phyloP scores from a whole-genome alignment of 176 grass and related monocot species.

The Ampelocalamus luodianensis region DNA sequence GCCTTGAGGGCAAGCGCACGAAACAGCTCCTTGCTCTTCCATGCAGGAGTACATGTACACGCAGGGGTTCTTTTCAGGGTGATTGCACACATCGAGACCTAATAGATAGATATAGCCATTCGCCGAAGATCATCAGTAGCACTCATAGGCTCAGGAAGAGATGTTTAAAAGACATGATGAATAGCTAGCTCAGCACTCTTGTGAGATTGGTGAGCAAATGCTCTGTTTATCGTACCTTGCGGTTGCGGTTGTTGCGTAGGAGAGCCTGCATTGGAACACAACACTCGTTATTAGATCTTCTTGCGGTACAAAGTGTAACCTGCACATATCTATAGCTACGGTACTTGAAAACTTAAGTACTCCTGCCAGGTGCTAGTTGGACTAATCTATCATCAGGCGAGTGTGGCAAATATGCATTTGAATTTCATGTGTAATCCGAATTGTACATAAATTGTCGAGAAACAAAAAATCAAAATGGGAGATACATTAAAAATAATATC shows the following conservation, averaged over 20 bases:
- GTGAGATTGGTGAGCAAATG: neutral
- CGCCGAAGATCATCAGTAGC: neutral
- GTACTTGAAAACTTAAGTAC: neutral
- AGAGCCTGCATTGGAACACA: slow-evolving; percentile 20
- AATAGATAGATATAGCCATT: neutral
- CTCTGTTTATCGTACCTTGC: slow-evolving; percentile 1
- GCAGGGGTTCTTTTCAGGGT: slow-evolving; percentile 38
- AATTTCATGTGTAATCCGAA: too few relatives aligned
- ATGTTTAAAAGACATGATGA: neutral
- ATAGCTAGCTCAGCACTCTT: neutral
- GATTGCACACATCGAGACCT: slow-evolving; percentile 27
- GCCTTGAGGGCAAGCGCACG: neutral
- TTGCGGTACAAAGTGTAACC: neutral
- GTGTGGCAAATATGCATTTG: too few relatives aligned
- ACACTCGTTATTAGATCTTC: neutral
- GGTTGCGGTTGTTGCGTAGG: slow-evolving; percentile 27
- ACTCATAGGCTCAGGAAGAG: neutral
- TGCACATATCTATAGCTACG: neutral
- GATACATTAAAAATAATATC: too few relatives aligned
- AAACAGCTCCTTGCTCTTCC: neutral
- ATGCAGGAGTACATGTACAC: neutral
- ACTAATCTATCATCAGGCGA: too few relatives aligned
- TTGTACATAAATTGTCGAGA: too few relatives aligned
- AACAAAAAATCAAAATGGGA: too few relatives aligned
- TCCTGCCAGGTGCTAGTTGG: neutral